Conservation (phyloP, 495 filamentous ascomycete genomes). For the Penicillium steckii region DNA sequence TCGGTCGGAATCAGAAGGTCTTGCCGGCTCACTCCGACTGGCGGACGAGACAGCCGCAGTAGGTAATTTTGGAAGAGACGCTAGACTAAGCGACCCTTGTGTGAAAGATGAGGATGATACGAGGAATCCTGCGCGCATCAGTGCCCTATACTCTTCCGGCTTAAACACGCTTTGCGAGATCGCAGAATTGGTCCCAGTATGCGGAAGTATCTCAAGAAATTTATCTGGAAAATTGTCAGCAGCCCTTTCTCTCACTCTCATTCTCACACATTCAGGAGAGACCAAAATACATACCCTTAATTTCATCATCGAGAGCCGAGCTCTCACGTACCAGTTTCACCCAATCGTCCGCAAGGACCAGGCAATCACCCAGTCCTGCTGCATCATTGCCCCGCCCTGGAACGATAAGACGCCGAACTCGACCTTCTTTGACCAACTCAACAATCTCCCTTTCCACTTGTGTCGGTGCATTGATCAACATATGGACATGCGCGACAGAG, state of each 20-base stretch:
- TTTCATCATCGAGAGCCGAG: constrained; percentile 37
- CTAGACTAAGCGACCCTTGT: constrained; percentile 45
- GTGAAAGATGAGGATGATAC: constrained; percentile 51
- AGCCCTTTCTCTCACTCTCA: neutral
- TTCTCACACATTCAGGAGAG: no score
- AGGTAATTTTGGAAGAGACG: constrained; percentile 51
- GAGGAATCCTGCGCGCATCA: constrained; percentile 73
- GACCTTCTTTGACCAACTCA: constrained; percentile 57
- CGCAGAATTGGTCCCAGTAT: constrained; percentile 52
- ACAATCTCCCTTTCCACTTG: constrained; percentile 72
- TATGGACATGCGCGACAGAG: constrained; percentile 70
- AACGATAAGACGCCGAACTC: constrained; percentile 63
- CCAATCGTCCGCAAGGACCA: constrained; percentile 65
- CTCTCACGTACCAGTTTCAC: constrained; percentile 52
- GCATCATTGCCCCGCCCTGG: constrained; percentile 61
- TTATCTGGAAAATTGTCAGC: constrained; percentile 35
- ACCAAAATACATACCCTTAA: constrained; percentile 44
- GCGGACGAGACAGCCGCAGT: constrained; percentile 58
- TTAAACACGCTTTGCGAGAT: constrained; percentile 49
- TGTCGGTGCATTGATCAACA: constrained; percentile 63
- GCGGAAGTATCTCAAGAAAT: constrained; percentile 54
- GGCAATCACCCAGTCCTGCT: constrained; percentile 63
- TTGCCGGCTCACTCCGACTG: constrained; percentile 24
- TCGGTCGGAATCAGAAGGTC: constrained; percentile 11
- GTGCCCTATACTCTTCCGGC: constrained; percentile 49